Conservation (phyloP, 2,329 filamentous ascomycete genomes). For the Fusarium devonianum region DNA sequence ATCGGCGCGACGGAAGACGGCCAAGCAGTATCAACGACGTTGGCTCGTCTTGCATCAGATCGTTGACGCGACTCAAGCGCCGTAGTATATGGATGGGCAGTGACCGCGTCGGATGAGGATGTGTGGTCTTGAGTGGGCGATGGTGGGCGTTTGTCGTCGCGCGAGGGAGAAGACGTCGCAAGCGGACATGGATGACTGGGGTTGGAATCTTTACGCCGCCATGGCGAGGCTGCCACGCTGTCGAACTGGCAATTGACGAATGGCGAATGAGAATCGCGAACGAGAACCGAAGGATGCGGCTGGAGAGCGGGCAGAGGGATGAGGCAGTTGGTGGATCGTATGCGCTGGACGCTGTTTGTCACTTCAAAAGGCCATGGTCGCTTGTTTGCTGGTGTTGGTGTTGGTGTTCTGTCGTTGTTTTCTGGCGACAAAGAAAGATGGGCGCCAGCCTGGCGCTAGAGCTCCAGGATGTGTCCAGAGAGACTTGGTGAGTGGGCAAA, state of each 20-base stretch:
- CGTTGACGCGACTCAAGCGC: constrained; percentile 35
- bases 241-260: constrained; percentile 37
- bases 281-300: constrained; percentile 4
- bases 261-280: constrained; percentile 27
- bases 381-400: constrained; percentile 22
- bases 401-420: constrained; percentile 37
- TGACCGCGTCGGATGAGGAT: constrained; percentile 10
- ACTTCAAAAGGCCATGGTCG: constrained; percentile 27
- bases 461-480: constrained; percentile 29
- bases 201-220: constrained; percentile 38
- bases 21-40: constrained; percentile 31
- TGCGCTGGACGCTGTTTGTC: constrained; percentile 21
- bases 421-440: constrained; percentile 37
- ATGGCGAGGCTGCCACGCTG: constrained; percentile 43
- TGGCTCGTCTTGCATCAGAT: constrained; percentile 28
- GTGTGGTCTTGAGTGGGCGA: constrained; percentile 13
- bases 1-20: constrained; percentile 30
- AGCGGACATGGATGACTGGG: constrained; percentile 42
- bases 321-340: constrained; percentile 17
- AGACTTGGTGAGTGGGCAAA: constrained; percentile 23
- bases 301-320: constrained; percentile 5
- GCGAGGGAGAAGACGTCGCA: constrained; percentile 39
- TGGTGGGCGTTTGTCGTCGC: constrained; percentile 36
- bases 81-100: neutral
- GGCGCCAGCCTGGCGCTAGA: constrained; percentile 36